Base-by-base conservation (phyloP, 768 basidiomycete genomes). In the Tricholoma sp. region DNA sequence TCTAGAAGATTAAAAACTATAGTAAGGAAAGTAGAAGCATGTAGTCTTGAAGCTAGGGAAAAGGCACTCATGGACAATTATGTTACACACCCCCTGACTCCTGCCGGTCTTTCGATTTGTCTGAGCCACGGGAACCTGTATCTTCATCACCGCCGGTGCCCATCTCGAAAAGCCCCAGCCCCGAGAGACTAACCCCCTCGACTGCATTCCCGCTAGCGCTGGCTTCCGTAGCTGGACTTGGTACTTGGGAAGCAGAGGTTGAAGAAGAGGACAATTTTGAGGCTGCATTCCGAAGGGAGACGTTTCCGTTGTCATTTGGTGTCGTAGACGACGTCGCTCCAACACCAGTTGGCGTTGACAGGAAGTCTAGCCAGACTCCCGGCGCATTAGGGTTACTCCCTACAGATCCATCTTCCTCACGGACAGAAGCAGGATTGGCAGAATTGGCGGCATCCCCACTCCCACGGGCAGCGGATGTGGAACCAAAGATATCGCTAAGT, bases 391-490 rank as follows among this genome's bases (percentile, higher is more conserved):
- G n/a, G 9, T 31, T 49, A 17, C 32, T 49, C 29, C 29, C 47
- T 17, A 17, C 29, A 17, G 47, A 4, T 32, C n/a, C 31, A 49
- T 49, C 47, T 31, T 49, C 47, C 32, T 49, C 47, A 15, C 17
- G 47, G 6, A n/a, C 11, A 18, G 47, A 24, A 4, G 31, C 47
- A 31, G 47, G 8, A 8, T 29, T 49, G 32, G 28, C 8, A 29
- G 45, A 1, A 20, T 47, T 47, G 11, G 17, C 8, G 28, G 63
- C 67, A 8, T 61, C 53, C 1, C 58, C 57, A 28, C 39, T 8
- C 53, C 61, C 53, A 50, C 61, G 52, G 56, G 57, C 45, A 36
- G 39, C 55, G 57, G 62, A 18, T 39, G 56, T 34, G 60, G 57
- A 13, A 32, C 49, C 54, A 3, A 47, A 37, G 49, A 31, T 54